These are phyloP conservation scores for Aechmea fasciata DNA, from an alignment of 176 grass and related monocot genomes.

Conservation along the genomic window DNA sequence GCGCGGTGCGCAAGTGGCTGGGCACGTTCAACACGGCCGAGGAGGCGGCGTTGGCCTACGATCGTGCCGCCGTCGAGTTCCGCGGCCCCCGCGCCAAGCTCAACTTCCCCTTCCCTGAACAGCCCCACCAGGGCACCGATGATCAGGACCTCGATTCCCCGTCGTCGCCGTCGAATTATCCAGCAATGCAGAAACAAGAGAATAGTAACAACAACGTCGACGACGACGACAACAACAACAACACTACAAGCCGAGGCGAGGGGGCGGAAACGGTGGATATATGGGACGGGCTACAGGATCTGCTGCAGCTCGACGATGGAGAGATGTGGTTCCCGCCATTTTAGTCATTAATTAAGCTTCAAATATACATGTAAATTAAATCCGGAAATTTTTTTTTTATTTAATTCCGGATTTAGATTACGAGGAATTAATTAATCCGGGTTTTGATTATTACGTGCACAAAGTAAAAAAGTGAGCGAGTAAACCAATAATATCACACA, in stretches of 20 bases:
- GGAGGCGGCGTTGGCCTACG: slow-evolving; percentile 69
- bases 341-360: background rate
- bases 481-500: background rate
- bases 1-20: slow-evolving; percentile 73
- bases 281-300: slow-evolving; percentile 69
- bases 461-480: background rate
- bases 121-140: slow-evolving; percentile 27
- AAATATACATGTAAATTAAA: background rate
- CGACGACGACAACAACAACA: background rate
- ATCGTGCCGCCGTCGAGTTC: slow-evolving; percentile 76
- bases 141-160: slow-evolving; percentile 59
- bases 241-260: background rate
- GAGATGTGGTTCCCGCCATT: slow-evolving; percentile 33
- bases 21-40: slow-evolving; percentile 81
- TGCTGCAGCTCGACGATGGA: slow-evolving; percentile 40
- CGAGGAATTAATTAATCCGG: background rate
- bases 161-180: background rate
- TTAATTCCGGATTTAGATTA: background rate
- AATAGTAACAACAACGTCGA: background rate
- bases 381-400: background rate
- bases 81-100: slow-evolving; percentile 81
- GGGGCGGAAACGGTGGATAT: slow-evolving; percentile 29
- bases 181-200: background rate
- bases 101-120: slow-evolving; percentile 22
- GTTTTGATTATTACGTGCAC: background rate